phyloP scores from a whole-genome alignment of 2,329 filamentous ascomycete genomes.

The Ophidiomyces ophidiicola region DNA sequence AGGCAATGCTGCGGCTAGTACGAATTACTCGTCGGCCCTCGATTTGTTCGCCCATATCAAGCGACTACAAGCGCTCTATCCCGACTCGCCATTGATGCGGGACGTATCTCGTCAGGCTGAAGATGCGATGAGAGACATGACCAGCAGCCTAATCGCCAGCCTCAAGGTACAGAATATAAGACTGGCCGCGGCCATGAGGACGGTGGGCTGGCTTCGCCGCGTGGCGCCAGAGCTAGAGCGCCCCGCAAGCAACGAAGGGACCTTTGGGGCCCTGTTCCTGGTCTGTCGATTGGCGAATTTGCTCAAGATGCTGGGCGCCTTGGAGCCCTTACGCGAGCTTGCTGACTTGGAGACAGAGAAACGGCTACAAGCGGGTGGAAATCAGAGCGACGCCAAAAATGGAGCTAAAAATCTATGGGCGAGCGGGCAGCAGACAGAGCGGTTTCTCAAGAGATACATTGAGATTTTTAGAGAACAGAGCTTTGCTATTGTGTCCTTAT shows the following conservation, averaged over 20 bases:
- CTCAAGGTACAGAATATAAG: slow-evolving; percentile 70
- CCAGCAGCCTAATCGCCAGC: slow-evolving; percentile 65
- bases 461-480: slow-evolving; percentile 97
- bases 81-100: slow-evolving; percentile 60
- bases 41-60: slow-evolving; percentile 92
- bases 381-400: slow-evolving; percentile 16
- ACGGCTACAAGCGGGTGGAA: slow-evolving; percentile 25
- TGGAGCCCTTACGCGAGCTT: slow-evolving; percentile 74
- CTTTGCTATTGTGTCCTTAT: slow-evolving; percentile 90
- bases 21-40: slow-evolving; percentile 76
- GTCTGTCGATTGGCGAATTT: slow-evolving; percentile 74
- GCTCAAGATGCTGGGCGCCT: slow-evolving; percentile 62
- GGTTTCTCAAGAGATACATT: slow-evolving; percentile 87
- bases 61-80: slow-evolving; percentile 69
- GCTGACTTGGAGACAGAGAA: slow-evolving; percentile 68
- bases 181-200: slow-evolving; percentile 78
- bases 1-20: slow-evolving; percentile 34
- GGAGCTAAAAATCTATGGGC: slow-evolving; percentile 23
- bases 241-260: slow-evolving; percentile 44
- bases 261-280: slow-evolving; percentile 72
- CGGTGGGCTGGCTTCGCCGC: slow-evolving; percentile 78
- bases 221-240: slow-evolving; percentile 68
- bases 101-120: slow-evolving; percentile 68
- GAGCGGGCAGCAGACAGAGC: slow-evolving; percentile 78
- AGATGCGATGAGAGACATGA: slow-evolving; percentile 77